phyloP scores from a whole-genome alignment of 352 stramenopile species.

The Globisporangium yorkense region DNA sequence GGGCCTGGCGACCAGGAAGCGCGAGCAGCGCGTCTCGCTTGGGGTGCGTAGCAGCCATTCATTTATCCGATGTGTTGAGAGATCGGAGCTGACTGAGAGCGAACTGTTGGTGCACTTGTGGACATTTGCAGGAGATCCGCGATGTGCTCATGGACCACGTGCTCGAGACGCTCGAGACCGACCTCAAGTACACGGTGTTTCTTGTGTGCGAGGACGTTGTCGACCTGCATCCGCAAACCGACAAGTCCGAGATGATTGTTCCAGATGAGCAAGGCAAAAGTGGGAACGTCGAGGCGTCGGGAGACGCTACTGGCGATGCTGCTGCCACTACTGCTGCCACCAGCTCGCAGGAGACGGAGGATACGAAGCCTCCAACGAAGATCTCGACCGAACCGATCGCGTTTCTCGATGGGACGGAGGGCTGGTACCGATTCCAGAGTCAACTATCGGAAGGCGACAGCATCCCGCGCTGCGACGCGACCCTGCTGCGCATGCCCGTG shows the following conservation, averaged over 20 bases:
- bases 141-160: slow-evolving; percentile 62
- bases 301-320: background rate
- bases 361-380: background rate
- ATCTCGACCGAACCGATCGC: slow-evolving; percentile 6
- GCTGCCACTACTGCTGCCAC: background rate
- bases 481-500: slow-evolving; percentile 59
- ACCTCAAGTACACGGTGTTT: slow-evolving; percentile 63
- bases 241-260: background rate
- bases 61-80: background rate
- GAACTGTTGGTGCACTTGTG: no score
- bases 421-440: slow-evolving; percentile 37
- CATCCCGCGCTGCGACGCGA: slow-evolving; percentile 70
- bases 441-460: slow-evolving; percentile 67
- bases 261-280: slow-evolving; percentile 6
- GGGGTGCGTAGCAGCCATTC: slow-evolving; percentile 23
- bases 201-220: slow-evolving; percentile 67
- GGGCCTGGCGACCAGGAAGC: slow-evolving; percentile 27
- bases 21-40: slow-evolving; percentile 35
- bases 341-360: background rate
- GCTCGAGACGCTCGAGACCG: slow-evolving; percentile 43
- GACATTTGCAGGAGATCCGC: slow-evolving; percentile 39
- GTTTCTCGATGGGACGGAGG: slow-evolving; percentile 32
- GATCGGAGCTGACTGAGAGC: no score
- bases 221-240: slow-evolving; percentile 24
- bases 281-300: background rate